Base-by-base conservation (phyloP, 106 monocot species). In the Amphibolis antarctica region DNA sequence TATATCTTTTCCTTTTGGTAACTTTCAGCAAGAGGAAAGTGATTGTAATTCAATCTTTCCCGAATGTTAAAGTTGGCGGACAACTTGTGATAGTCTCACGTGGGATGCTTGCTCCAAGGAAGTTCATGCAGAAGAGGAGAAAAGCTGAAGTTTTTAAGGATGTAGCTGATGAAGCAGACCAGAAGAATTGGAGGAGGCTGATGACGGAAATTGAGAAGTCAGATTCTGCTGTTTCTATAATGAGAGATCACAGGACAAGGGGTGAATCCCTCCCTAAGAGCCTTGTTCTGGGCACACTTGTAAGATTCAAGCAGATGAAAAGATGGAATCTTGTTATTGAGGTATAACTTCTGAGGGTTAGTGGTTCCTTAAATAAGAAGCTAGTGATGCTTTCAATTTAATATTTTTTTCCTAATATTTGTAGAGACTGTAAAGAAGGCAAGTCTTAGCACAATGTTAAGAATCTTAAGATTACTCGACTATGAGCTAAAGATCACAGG, bases 231-330 rank as follows among this genome's bases (percentile, higher is more conserved):
- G 76, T 90, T 2, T 25, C 75, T 15, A 45, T 78, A 47, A 75
- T 98, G 12, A 84, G 73, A 59, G 81, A 28, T 46, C 80, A 85
- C 50, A 76, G 76, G 60, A 49, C 63, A 14, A 78, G 73, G 52
- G 71, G 64, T 3, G 76, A 73, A 22, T 69, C 80, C 59, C 82
- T 90, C 47, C 86, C 96, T n/a, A 82, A 68, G 66, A 82, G 78
- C 69, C 71, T 87, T 57, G 78, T 98, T 53, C 75, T 98, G 42
- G 96, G 96, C 28, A 98, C 96, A 17, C 78, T 98, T 28, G 65
- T 82, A 31, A 75, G 90, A 50, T 98, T 98, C 67, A 98, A 98
- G 82, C 96, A 98, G 74, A 65, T 90, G 42, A 98, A 80, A 78
- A 87, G 75, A 65, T 90, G 96, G 96, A 75, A 79, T 21, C 57